Conservation (phyloP, 192 early-diverging fungal species). For the Chytriomyces sp. region DNA sequence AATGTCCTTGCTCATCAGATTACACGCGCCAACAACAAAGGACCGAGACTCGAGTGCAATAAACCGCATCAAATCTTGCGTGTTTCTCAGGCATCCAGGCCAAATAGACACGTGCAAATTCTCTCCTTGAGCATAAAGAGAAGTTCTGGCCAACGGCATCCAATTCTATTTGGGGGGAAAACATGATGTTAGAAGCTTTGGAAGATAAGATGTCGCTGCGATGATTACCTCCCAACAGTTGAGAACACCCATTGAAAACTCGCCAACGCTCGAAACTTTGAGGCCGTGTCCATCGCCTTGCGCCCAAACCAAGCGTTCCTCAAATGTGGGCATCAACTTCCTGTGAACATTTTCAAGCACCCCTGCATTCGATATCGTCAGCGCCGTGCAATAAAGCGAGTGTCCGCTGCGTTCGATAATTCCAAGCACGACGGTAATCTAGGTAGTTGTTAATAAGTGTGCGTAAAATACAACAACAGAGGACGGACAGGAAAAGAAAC, state of each 20-base stretch:
- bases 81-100: conserved; percentile 18
- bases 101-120: conserved; percentile 22
- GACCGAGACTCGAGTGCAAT: conserved; percentile 17
- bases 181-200: background rate
- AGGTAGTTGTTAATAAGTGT: background rate
- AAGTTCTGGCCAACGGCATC: conserved; percentile 24
- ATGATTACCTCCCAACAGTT: conserved; percentile 32
- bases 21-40: conserved; percentile 19
- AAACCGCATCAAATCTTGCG: conserved; percentile 16
- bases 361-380: conserved; percentile 13
- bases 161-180: conserved; percentile 2
- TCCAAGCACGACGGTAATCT: conserved; percentile 9
- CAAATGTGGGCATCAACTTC: conserved; percentile 25
- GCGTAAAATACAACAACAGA: no score
- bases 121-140: conserved; percentile 32
- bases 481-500: no score
- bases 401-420: conserved; percentile 15
- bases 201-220: background rate
- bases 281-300: conserved; percentile 24
- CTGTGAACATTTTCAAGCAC: conserved; percentile 16
- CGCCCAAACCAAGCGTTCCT: conserved; percentile 29
- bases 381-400: conserved; percentile 28
- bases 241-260: conserved; percentile 15
- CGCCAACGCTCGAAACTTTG: background rate
- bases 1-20: conserved; percentile 22